Percentiles rank a stretch among this genome's conserved stretches.
Evolutionary conservation across 1,284 basidiomycete genomes (phyloP).

Genomic region (Cryptococcus neoformans): DNA sequence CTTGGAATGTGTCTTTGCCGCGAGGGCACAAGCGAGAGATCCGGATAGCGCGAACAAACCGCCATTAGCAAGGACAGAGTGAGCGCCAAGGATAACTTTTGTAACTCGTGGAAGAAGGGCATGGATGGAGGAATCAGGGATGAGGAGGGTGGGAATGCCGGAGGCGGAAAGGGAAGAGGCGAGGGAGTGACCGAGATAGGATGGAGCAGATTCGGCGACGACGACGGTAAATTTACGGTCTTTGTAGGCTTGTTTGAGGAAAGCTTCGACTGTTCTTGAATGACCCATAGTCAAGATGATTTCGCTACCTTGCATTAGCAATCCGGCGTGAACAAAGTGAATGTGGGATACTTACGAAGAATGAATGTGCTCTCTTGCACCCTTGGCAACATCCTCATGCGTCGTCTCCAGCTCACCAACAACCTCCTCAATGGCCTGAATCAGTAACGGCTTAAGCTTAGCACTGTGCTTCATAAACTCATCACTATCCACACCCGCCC

Average conservation of each 20-base stretch:
- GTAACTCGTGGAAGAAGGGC: conserved; percentile 96
- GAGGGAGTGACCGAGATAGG: conserved; percentile 81
- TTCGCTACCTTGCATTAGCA: conserved; percentile 58
- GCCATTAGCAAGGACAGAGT: conserved; percentile 92
- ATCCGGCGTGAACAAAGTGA: not conserved
- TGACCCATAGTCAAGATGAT: conserved; percentile 95
- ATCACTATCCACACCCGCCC: conserved; percentile 23
- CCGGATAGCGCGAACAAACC: conserved; percentile 89
- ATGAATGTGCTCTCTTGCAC: conserved; percentile 93
- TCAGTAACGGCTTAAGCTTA: conserved; percentile 56
- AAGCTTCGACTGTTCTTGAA: conserved; percentile 89
- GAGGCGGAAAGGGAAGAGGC: conserved; percentile 71
- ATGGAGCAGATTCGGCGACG: conserved; percentile 90
- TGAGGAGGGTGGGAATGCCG: conserved; percentile 88
- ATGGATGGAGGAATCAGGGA: conserved; percentile 93
- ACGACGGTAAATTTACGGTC: conserved; percentile 94
- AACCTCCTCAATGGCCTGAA: conserved; percentile 90
- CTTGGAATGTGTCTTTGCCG: conserved; percentile 87
- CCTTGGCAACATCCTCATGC: conserved; percentile 91
- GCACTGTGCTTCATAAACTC: conserved; percentile 47
- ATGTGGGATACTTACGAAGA: conserved; percentile 67
- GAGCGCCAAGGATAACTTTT: conserved; percentile 91
- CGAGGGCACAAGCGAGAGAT: conserved; percentile 76
- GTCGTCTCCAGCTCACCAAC: conserved; percentile 95
- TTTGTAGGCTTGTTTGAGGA: conserved; percentile 85